Percentiles rank a stretch among this genome's conserved stretches.
phyloP scores from a whole-genome alignment of 2,329 filamentous ascomycete genomes.

The Rutstroemia sp. region DNA sequence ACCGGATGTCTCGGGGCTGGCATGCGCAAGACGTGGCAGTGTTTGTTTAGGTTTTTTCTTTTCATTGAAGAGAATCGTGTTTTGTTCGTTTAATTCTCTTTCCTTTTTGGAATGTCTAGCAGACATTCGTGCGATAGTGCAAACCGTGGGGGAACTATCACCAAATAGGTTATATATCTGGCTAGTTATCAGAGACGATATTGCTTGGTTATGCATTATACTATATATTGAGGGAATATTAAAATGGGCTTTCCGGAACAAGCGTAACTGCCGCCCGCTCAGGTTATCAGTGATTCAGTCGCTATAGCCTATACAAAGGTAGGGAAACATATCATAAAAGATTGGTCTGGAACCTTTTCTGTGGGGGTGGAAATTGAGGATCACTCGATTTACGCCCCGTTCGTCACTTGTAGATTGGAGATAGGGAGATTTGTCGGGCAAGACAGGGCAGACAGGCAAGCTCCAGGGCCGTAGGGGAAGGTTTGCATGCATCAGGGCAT shows the following conservation, averaged over 20 bases:
- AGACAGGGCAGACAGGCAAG: neutral
- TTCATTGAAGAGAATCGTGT: neutral
- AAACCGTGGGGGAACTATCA: neutral
- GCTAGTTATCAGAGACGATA: neutral
- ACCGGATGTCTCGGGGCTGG: conserved; percentile 9
- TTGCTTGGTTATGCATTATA: neutral
- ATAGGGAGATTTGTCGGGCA: neutral
- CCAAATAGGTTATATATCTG: neutral
- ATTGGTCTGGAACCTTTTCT: conserved; percentile 5
- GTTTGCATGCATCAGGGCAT: neutral
- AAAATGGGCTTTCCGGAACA: conserved; percentile 4
- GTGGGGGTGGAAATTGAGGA: conserved; percentile 7
- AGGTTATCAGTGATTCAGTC: neutral
- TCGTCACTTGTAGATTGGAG: neutral
- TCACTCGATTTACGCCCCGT: neutral
- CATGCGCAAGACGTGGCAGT: conserved; percentile 6
- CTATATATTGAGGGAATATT: conserved; percentile 2
- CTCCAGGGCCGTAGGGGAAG: neutral
- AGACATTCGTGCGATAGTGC: too few relatives aligned
- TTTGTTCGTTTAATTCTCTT: neutral
- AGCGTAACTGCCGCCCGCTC: conserved; percentile 7
- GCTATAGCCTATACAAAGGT: too few relatives aligned
- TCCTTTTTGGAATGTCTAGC: neutral
- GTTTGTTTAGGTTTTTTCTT: neutral
- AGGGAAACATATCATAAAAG: conserved; percentile 1